phyloP scores from a whole-genome alignment of 164 flowering plant genomes.

The Tinospora cordifolia region DNA sequence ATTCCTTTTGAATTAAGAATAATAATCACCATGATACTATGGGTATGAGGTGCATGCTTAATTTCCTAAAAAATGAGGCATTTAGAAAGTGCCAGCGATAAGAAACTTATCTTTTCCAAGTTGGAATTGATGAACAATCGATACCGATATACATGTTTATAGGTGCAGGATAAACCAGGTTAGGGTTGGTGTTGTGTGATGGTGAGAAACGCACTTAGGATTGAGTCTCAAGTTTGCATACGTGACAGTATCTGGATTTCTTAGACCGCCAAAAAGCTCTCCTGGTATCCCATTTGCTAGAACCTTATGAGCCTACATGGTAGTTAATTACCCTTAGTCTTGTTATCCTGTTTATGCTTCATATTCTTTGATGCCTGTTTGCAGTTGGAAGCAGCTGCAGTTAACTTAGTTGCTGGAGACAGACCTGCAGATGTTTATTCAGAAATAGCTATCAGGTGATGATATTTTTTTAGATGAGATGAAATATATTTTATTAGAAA shows the following conservation, averaged over 20 bases:
- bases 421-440: constrained; percentile 96
- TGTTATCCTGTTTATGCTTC: background rate
- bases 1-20: background rate
- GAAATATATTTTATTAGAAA: too few relatives aligned
- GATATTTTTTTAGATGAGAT: background rate
- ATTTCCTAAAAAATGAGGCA: too few relatives aligned
- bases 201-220: too few relatives aligned
- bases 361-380: constrained; percentile 9
- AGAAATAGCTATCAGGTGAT: constrained; percentile 84
- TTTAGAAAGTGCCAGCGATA: too few relatives aligned
- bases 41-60: background rate
- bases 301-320: background rate
- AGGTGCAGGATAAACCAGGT: background rate
- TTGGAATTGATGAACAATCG: too few relatives aligned
- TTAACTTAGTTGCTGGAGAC: constrained; percentile 76
- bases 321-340: background rate
- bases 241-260: too few relatives aligned
- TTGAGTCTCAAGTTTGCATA: too few relatives aligned
- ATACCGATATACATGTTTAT: too few relatives aligned
- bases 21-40: background rate
- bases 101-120: background rate
- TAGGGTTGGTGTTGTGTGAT: too few relatives aligned
- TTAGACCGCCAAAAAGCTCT: too few relatives aligned
- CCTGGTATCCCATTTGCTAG: too few relatives aligned
- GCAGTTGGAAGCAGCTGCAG: constrained; percentile 93